Evolutionary conservation across 495 filamentous ascomycete species (phyloP), one percentile per base, ranked within the genome.

Genomic region (Letharia lupina): DNA sequence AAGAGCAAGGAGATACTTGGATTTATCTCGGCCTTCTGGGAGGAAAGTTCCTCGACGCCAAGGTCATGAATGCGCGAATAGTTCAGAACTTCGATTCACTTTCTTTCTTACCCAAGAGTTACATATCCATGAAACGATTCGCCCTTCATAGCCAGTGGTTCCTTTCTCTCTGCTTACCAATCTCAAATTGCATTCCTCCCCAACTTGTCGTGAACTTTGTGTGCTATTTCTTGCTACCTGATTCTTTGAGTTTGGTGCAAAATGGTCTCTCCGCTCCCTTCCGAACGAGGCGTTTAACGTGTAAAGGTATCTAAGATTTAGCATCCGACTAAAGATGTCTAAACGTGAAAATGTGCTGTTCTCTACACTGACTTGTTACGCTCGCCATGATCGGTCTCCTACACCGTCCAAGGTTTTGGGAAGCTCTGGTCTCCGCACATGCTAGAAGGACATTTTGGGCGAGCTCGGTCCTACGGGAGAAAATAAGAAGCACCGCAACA

Each of bases 1-100:
- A 62, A 54, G 41, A 63, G 65, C 16, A 33, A 35, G 33, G 61
- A 63, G 61, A 60, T 63, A 13, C 37, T 67, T 23, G 60, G 23
- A n/a, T 63, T 28, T 3, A 63, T 63, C 16, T 59, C 37, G 41
- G 28, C 45, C 1, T 67, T 67, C 12, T 63, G 65, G 65, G 28
- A 50, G 56, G 54, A 33, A 31, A 31, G 15, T 33, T 60, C 31
- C 39, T 28, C 13, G 59, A 28, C 2, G 39, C 31, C 39, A 42
- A 44, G 31, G 39, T 40, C n/a, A 31, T 28, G 39, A 15, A 12
- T 15, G 37, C 8, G 23, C 35, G 7, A n/a, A 7, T 9, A 23
- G 3, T 8, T 48, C 45, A 23, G 18, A 20, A 9, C 0, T 9
- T 48, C 20, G 45, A 3, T 9, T 48, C 7, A 6, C 20, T 23